Conservation (phyloP, 2,329 filamentous ascomycete species). For the Hypoxylon sp. region DNA sequence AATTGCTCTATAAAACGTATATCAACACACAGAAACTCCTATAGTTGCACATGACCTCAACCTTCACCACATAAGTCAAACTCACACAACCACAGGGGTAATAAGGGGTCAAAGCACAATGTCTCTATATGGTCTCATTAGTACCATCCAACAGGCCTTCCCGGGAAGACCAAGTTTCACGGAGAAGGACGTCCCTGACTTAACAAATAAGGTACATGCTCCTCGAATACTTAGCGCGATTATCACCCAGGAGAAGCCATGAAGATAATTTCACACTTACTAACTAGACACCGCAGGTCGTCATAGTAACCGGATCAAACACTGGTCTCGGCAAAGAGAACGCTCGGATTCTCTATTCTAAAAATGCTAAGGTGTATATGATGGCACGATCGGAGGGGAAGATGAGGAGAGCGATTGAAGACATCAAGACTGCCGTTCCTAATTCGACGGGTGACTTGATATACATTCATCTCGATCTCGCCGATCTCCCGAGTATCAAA, state of each 20-base stretch:
- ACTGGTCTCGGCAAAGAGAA: constrained; percentile 58
- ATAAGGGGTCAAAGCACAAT: constrained; percentile 18
- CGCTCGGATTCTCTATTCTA: constrained; percentile 56
- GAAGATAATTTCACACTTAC: neutral
- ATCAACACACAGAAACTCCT: neutral
- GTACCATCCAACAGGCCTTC: constrained; percentile 18
- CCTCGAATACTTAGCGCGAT: neutral
- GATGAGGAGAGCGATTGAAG: constrained; percentile 55
- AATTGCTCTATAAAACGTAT: neutral
- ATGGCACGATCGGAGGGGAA: constrained; percentile 58
- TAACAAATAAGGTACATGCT: constrained; percentile 23
- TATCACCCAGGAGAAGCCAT: neutral
- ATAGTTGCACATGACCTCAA: neutral
- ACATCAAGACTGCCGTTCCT: constrained; percentile 52
- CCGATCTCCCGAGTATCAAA: constrained; percentile 56
- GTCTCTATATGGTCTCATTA: constrained; percentile 11
- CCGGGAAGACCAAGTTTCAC: constrained; percentile 37
- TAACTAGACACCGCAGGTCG: constrained; percentile 31
- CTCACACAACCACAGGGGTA: neutral
- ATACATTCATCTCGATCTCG: constrained; percentile 56
- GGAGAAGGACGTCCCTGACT: constrained; percentile 42
- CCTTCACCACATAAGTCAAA: neutral
- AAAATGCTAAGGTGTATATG: constrained; percentile 60
- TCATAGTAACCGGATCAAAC: constrained; percentile 43
- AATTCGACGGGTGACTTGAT: constrained; percentile 51